A percentile compares a stretch with the other conserved stretches of the same genome.
Evolutionary conservation across 805 yeast genomes (phyloP).

Genomic region (Yarrowia bubula): DNA sequence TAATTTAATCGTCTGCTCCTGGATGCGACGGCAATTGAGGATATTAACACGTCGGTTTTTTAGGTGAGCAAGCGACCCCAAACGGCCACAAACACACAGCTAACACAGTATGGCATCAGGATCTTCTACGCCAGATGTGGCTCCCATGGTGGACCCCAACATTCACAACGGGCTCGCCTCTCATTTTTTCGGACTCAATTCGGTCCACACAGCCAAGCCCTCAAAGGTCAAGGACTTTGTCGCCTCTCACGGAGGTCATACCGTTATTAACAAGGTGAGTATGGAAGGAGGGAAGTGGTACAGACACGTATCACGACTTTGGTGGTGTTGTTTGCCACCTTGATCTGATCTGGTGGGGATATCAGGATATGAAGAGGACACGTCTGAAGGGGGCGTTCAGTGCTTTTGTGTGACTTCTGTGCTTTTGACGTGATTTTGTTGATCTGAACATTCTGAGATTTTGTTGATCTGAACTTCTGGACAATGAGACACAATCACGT

Average conservation of each 20-base stretch:
- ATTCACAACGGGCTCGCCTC: conserved; percentile 48
- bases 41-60: conserved; percentile 11
- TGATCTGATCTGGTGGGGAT: neutral
- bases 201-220: conserved; percentile 73
- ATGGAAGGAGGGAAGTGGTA: neutral
- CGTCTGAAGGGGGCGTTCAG: too few species aligned
- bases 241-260: conserved; percentile 83
- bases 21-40: conserved; percentile 26
- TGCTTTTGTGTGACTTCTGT: too few species aligned
- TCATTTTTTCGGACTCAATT: conserved; percentile 80
- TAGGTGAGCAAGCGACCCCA: conserved; percentile 11
- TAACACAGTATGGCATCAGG: conserved; percentile 27
- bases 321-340: too few species aligned
- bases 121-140: conserved; percentile 27
- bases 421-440: too few species aligned
- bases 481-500: too few species aligned
- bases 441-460: too few species aligned
- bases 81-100: neutral
- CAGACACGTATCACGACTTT: neutral
- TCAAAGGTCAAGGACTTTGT: conserved; percentile 77
- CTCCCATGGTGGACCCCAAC: conserved; percentile 13
- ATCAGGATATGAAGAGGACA: too few species aligned
- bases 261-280: conserved; percentile 69
- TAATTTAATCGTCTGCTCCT: conserved; percentile 24
- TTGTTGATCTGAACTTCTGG: too few species aligned